These are phyloP conservation scores for Metroxylon sagu DNA, from an alignment of 176 grass and related monocot genomes.

Conservation along the genomic window DNA sequence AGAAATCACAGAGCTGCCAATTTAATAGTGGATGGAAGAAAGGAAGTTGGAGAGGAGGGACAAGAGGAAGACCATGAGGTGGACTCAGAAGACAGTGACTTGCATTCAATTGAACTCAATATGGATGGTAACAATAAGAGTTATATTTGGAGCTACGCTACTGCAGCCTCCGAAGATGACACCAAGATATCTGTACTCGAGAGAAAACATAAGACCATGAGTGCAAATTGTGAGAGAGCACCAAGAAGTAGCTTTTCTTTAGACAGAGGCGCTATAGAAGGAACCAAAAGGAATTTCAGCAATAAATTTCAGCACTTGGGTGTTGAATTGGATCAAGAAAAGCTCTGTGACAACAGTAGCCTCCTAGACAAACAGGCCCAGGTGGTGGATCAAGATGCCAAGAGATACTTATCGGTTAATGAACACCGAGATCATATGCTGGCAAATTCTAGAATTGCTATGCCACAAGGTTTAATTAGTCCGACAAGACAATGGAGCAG, in stretches of 20 bases:
- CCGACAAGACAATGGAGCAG: neutral
- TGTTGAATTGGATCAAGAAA: neutral
- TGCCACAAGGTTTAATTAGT: neutral
- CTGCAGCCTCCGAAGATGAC: conserved; percentile 12
- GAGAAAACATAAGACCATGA: neutral
- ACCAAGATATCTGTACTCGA: neutral
- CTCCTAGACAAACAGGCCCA: neutral
- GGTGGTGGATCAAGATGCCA: neutral
- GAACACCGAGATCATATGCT: neutral
- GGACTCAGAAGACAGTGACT: conserved; percentile 54
- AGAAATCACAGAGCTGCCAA: neutral
- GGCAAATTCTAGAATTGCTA: conserved; percentile 1
- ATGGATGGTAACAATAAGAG: conserved; percentile 46
- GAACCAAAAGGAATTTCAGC: neutral
- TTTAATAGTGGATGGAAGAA: neutral
- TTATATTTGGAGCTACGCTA: conserved; percentile 35
- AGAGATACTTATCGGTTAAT: neutral
- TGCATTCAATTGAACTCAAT: conserved; percentile 80
- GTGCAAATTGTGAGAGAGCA: neutral
- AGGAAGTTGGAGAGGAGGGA: neutral
- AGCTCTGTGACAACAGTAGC: neutral
- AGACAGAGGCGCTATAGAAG: neutral
- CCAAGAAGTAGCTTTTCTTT: neutral
- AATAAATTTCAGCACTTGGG: neutral
- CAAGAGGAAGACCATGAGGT: conserved; percentile 9